Evolutionary conservation across 306 rosid species (phyloP).

Genomic region (Alnus glutinosa): DNA sequence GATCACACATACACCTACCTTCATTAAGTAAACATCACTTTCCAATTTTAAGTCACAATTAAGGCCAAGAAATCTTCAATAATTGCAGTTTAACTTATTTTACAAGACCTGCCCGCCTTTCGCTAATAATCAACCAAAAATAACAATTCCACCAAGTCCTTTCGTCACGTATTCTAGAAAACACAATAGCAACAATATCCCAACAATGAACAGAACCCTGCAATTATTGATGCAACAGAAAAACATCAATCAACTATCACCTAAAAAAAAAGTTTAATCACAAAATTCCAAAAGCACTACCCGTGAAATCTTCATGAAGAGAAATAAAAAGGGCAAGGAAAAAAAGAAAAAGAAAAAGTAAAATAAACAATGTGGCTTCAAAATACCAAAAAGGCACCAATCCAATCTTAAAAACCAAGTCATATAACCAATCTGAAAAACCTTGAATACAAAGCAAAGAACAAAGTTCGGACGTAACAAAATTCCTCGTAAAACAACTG

Average conservation of each 20-base stretch:
- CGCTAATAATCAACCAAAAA: conserved; percentile 18
- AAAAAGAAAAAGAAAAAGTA: not conserved
- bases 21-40: conserved; percentile 33
- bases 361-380: conserved; percentile 25
- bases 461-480: not conserved
- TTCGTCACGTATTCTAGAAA: not conserved
- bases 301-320: not conserved
- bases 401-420: conserved; percentile 18
- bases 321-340: not conserved
- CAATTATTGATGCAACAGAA: conserved; percentile 17
- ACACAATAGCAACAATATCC: not conserved
- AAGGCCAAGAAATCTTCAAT: conserved; percentile 20
- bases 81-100: conserved; percentile 25
- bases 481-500: not conserved
- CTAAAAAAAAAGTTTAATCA: not conserved
- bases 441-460: conserved; percentile 20
- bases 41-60: conserved; percentile 18
- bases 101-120: conserved; percentile 22
- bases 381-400: conserved; percentile 23
- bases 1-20: conserved; percentile 18
- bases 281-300: not conserved
- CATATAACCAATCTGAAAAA: conserved; percentile 6
- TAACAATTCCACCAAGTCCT: conserved; percentile 9
- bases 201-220: conserved; percentile 38
- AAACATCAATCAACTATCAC: not conserved